Evolutionary conservation across 805 yeast species (phyloP).

Genomic region (Candida wancherniae): DNA sequence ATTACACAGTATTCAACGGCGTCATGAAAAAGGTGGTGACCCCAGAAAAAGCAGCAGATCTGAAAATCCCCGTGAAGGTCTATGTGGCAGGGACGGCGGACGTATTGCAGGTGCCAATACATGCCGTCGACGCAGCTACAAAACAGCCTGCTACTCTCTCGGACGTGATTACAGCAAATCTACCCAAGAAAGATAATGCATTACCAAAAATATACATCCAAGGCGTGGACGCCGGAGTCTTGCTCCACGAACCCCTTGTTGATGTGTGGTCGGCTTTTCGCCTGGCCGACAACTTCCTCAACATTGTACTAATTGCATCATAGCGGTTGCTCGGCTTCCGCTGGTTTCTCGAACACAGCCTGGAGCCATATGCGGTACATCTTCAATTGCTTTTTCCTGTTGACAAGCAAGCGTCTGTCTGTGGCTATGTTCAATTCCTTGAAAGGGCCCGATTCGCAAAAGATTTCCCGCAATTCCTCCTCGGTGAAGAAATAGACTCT

Average conservation of each 20-base stretch:
- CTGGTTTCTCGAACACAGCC: constrained; percentile 57
- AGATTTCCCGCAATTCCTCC: constrained; percentile 77
- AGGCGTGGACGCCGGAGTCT: constrained; percentile 23
- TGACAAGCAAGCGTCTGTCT: constrained; percentile 85
- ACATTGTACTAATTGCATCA: constrained; percentile 19
- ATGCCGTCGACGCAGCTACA: constrained; percentile 10
- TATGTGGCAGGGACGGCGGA: constrained; percentile 36
- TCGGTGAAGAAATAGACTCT: constrained; percentile 96
- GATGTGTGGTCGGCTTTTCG: constrained; percentile 32
- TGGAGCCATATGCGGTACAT: constrained; percentile 98
- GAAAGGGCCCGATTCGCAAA: constrained; percentile 48
- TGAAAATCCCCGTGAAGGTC: constrained; percentile 46
- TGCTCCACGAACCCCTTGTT: constrained; percentile 16
- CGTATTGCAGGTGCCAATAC: constrained; percentile 29
- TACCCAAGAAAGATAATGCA: constrained; percentile 9
- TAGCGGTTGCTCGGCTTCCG: constrained; percentile 1
- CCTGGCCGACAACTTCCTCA: constrained; percentile 35
- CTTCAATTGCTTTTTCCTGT: constrained; percentile 84
- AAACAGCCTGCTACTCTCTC: constrained; percentile 12
- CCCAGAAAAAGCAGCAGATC: constrained; percentile 16
- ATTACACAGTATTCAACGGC: constrained; percentile 21
- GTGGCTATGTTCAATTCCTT: constrained; percentile 75
- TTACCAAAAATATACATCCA: constrained; percentile 23
- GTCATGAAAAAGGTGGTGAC: constrained; percentile 22
- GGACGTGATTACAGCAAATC: constrained; percentile 9